phyloP scores from a whole-genome alignment of 345 rosid species.

The Gynandropsis gynandra region DNA sequence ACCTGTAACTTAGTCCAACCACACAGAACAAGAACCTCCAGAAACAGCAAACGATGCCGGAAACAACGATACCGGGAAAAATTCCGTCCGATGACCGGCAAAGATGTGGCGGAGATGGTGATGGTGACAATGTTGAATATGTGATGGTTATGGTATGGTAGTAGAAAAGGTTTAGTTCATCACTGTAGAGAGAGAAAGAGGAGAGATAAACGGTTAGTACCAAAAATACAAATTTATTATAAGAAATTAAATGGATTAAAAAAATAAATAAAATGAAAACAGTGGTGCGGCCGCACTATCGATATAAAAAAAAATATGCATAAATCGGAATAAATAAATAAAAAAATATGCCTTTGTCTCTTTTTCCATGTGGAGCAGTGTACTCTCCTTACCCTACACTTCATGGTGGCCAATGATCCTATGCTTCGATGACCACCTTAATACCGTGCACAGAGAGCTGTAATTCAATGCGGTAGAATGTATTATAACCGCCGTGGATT shows the following conservation, averaged over 20 bases:
- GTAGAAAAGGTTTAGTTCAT: conserved; percentile 31
- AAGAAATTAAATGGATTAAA: neutral
- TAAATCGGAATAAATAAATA: too few relatives aligned
- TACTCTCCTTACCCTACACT: too few relatives aligned
- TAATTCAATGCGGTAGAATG: conserved; percentile 6
- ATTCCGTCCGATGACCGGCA: conserved; percentile 15
- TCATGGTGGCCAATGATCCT: conserved; percentile 14
- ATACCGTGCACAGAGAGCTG: neutral
- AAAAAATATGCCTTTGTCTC: too few relatives aligned
- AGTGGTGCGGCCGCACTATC: conserved; percentile 34
- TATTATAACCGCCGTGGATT: neutral
- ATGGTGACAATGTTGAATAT: neutral
- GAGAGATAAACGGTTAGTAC: neutral
- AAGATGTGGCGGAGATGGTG: conserved; percentile 6
- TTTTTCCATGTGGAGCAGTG: too few relatives aligned
- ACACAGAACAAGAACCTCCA: conserved; percentile 9
- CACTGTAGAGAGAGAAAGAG: conserved; percentile 27
- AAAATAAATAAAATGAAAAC: conserved; percentile 4
- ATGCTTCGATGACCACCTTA: conserved; percentile 13
- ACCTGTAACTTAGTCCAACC: conserved; percentile 13
- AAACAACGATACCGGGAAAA: neutral
- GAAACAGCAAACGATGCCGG: neutral
- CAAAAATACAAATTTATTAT: conserved; percentile 1
- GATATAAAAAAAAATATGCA: too few relatives aligned
- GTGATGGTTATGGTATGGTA: conserved; percentile 32